These are phyloP conservation scores for Wickerhamiella lipophila DNA, from an alignment of 805 yeast genomes.

Conservation along the genomic window DNA sequence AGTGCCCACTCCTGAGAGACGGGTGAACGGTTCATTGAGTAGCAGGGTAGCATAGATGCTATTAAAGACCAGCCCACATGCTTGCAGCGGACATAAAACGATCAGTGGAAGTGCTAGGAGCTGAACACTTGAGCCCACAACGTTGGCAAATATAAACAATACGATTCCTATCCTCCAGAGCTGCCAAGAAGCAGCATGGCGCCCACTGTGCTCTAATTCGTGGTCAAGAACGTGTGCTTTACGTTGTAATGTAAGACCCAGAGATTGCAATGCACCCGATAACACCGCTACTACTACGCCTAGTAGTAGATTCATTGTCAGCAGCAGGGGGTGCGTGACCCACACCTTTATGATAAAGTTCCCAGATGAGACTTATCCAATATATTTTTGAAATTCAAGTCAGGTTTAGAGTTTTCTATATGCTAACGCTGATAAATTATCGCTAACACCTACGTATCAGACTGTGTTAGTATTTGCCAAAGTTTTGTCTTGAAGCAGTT, in stretches of 20 bases:
- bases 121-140: constrained; percentile 73
- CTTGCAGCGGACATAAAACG: constrained; percentile 69
- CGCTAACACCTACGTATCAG: no score
- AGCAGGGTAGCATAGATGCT: constrained; percentile 57
- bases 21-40: constrained; percentile 55
- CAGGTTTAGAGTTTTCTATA: no score
- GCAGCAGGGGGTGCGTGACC: constrained; percentile 4
- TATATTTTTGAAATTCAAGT: no score
- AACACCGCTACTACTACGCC: constrained; percentile 62
- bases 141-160: constrained; percentile 58
- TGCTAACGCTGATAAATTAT: no score
- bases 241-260: constrained; percentile 72
- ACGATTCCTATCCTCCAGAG: constrained; percentile 66
- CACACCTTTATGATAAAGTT: no score
- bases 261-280: constrained; percentile 66
- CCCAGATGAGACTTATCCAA: no score
- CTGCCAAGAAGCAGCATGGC: constrained; percentile 25
- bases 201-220: constrained; percentile 28
- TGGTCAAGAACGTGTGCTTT: constrained; percentile 50
- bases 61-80: constrained; percentile 79
- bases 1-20: constrained; percentile 49
- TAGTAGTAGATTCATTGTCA: constrained; percentile 28
- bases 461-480: background rate
- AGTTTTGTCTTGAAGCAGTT: background rate
- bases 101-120: constrained; percentile 73